Evolutionary conservation across 768 basidiomycete genomes (phyloP).

Genomic region (Lactifluus rugatus): DNA sequence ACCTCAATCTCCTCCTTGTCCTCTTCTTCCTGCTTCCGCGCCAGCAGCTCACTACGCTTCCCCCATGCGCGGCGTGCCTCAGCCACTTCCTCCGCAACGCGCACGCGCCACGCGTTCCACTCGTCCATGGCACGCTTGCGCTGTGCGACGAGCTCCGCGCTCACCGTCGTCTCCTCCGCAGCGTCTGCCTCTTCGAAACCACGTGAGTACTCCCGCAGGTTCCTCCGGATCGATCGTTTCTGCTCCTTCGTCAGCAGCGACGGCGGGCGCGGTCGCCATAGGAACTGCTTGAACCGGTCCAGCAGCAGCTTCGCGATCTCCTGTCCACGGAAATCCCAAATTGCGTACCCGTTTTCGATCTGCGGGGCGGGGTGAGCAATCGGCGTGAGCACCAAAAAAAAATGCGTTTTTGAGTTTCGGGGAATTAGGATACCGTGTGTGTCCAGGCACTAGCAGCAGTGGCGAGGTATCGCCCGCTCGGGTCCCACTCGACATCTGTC

Average conservation of each 20-base stretch:
- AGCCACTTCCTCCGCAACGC: conserved; percentile 55
- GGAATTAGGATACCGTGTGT: conserved; percentile 51
- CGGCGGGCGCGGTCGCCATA: conserved; percentile 95
- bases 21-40: conserved; percentile 40
- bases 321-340: conserved; percentile 99
- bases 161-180: conserved; percentile 88
- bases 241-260: conserved; percentile 81
- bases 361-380: conserved; percentile 26
- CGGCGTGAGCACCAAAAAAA: neutral
- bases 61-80: conserved; percentile 40
- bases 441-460: conserved; percentile 95
- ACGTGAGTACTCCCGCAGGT: conserved; percentile 84
- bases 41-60: conserved; percentile 23
- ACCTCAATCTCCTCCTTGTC: conserved; percentile 88
- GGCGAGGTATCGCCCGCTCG: conserved; percentile 85
- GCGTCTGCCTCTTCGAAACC: conserved; percentile 96
- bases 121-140: conserved; percentile 91
- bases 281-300: conserved; percentile 97
- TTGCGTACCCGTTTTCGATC: conserved; percentile 93
- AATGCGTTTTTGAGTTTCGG: neutral
- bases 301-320: conserved; percentile 81
- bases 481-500: conserved; percentile 98
- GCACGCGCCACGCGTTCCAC: conserved; percentile 94
- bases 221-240: conserved; percentile 77
- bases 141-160: conserved; percentile 83